Evolutionary conservation across 179 eudicot species (phyloP), one percentile per base, ranked within the genome.

Genomic region (Dionaea muscipula): DNA sequence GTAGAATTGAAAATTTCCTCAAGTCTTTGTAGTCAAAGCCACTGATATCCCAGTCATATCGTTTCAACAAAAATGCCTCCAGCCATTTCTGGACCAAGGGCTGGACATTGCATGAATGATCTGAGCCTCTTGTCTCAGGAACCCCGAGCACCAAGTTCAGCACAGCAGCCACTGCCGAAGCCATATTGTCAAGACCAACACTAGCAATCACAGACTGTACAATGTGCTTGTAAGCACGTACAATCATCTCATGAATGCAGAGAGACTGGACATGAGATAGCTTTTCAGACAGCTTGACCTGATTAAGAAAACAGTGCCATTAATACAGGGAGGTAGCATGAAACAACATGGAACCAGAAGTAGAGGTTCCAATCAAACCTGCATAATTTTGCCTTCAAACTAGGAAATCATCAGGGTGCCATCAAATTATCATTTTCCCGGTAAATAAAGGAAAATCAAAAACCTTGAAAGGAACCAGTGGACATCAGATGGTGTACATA

Each of bases 161-260:
- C 53, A 95, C 75, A 50, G 87, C 79, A 55, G 96, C 95, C 57
- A 93, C 69, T 25, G 81, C 68, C 58, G 56, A 78, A 60, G 99
- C 94, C 77, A 78, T 65, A 47, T 89, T 80, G 39, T 81, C 78
- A 39, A 74, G 62, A 59, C 65, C 58, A 53, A 81, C 83, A 59
- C 82, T 68, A 67, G 96, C 85, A 74, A 93, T 93, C 53, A 81
- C 94, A 50, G 99, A 95, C 73, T 81, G 99, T 49, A 93, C 74
- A 45, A 93, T 72, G 70, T 93, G 99, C 83, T 93, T 93, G 69
- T 75, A 93, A 63, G 99, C 99, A 65, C 99, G 95, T 59, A 89
- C 94, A 67, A 89, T 81, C 99, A 93, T 93, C 83, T 93, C 99
- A 65, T 93, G 99, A 41, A 93, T 79, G 72, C 99, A 93, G 51